Base-by-base conservation (phyloP, 1,139 yeast species). In the Diutina siamensis region DNA sequence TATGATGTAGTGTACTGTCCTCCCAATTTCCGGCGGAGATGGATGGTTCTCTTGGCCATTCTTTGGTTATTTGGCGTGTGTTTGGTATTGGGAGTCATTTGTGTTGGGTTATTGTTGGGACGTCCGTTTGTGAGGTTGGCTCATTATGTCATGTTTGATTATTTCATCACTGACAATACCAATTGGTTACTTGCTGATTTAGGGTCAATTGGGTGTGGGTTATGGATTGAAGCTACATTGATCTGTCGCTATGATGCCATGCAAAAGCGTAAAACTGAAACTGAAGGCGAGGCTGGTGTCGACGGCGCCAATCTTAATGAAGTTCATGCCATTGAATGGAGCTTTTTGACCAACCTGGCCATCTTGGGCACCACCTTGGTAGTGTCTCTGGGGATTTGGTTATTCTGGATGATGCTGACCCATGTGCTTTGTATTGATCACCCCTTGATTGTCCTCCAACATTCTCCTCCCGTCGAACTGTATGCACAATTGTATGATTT, bases 1-100 rank as follows among this genome's bases (percentile, higher is more conserved):
- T 86, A 89, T 58, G 69, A 77, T 1, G 75, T 89, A 31, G 97
- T 89, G 1, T 92, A 89, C 62, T 71, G 88, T 46, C 98, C 98
- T 2, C 95, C 95, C 2, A 55, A 72, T 48, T 86, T 92, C 60
- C 72, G 78, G 46, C 44, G 59, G 13, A 71, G 96, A 46, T 71
- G 88, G 44, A 67, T 74, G 36, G 63, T 61, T 0, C 63, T 92
- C 44, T 66, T 88, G 42, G 58, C 68, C 1, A 63, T 75, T 59
- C 66, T 88, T 28, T 88, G 97, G 94, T 55, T 75, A 1, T 82
- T 80, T 58, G 80, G 94, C 0, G 72, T 79, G 1, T 46, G 78
- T 1, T 60, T 83, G 27, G 65, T 76, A 4, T 52, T 72, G 27
- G 54, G 61, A 3, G 48, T 67, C 0, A 51, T 63, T 0, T 44